Evolutionary conservation across 352 stramenopile species (phyloP), one percentile per base, ranked within the genome.

Genomic region (Phytopythium aichiense): DNA sequence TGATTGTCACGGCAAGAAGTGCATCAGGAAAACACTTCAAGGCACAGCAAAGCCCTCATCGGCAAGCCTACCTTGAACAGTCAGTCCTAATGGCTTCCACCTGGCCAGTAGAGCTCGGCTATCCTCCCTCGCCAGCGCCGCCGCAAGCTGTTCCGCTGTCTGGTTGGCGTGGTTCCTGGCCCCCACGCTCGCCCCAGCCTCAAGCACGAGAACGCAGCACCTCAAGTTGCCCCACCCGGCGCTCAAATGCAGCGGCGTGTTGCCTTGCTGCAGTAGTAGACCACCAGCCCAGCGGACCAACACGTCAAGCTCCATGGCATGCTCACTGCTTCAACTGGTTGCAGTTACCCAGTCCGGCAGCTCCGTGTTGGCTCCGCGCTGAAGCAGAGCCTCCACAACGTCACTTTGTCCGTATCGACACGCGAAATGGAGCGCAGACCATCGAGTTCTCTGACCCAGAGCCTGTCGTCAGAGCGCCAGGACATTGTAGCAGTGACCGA

Each of bases 231-330:
- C 81, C 76, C 79, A 92, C 0, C 81, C 84, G 59, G 81, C 77
- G n/a, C 79, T 77, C 33, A 92, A 46, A 56, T 92, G 81, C 11
- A 92, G 58, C 12, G 84, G 67, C 7, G 81, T 87, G 48, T 91
- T 89, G n/a, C 81, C 77, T 56, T 72, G 67, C 84, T 92, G 56
- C 6, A 58, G 20, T 23, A 28, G 22, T 23, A 52, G 46, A 22
- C 7, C 20, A 12, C 8, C 43, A 28, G 2, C 9, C 8, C n/a
- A 50, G 43, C n/a, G 40, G 11, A 2, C 40, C 20, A 48, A 48
- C 42, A 8, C 13, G 23, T 31, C 18, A 50, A 22, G 42, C 16
- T n/a, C 43, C 7, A 30, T 16, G 8, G 30, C 38, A 22, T 4
- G 30, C 53, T 12, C 40, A 18, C 25, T 8, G 31, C 25, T 6